Evolutionary conservation across 2,329 filamentous ascomycete species (phyloP).

Genomic region (Microsporum ferrugineum): DNA sequence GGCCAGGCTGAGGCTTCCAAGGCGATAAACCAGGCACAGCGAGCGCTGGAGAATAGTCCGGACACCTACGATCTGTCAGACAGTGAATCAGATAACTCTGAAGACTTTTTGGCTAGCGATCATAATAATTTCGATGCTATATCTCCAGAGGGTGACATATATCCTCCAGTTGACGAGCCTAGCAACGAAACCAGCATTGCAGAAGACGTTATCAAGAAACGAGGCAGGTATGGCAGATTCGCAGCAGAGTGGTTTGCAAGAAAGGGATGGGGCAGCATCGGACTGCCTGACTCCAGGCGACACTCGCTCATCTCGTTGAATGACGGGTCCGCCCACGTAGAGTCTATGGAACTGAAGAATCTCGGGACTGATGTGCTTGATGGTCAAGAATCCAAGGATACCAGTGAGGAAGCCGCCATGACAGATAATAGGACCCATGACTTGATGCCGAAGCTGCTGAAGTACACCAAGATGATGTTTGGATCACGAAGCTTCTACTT

Average conservation of each 20-base stretch:
- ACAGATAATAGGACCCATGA: slow-evolving; percentile 31
- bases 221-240: slow-evolving; percentile 78
- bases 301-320: not conserved
- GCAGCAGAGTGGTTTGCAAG: slow-evolving; percentile 84
- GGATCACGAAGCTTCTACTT: slow-evolving; percentile 84
- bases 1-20: slow-evolving; percentile 62
- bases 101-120: slow-evolving; percentile 4
- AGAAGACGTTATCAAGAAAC: slow-evolving; percentile 74
- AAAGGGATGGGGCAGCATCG: slow-evolving; percentile 51
- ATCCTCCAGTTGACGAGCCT: slow-evolving; percentile 24
- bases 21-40: slow-evolving; percentile 44
- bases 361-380: slow-evolving; percentile 7
- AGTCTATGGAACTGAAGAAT: slow-evolving; percentile 14
- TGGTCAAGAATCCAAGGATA: not conserved
- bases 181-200: slow-evolving; percentile 48
- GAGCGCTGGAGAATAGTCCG: slow-evolving; percentile 24
- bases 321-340: slow-evolving; percentile 1
- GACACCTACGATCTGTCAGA: slow-evolving; percentile 22
- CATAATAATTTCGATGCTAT: slow-evolving; percentile 17
- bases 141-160: slow-evolving; percentile 18
- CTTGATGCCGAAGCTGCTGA: slow-evolving; percentile 71
- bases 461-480: slow-evolving; percentile 75
- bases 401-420: not conserved
- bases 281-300: not conserved
- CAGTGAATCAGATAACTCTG: slow-evolving; percentile 12